These are phyloP conservation scores for Metarhizium sp. DNA, from an alignment of 2,329 filamentous ascomycete genomes.

Conservation along the genomic window DNA sequence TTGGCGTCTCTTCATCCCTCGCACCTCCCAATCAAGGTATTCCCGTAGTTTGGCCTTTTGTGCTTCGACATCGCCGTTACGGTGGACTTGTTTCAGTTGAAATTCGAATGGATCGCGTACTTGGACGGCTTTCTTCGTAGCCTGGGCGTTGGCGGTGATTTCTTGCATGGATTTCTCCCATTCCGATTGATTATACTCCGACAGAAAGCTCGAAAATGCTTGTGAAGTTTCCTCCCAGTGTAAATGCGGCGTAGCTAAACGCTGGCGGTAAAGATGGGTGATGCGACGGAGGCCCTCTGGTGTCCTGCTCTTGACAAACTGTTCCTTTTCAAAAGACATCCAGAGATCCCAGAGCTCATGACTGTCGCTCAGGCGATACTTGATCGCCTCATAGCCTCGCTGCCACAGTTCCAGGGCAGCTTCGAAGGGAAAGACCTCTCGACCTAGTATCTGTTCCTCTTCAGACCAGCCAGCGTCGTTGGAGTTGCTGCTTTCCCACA, in stretches of 20 bases:
- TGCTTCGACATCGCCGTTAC: conserved; percentile 44
- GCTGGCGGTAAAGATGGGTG: conserved; percentile 59
- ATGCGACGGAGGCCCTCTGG: conserved; percentile 53
- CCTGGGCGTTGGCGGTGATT: conserved; percentile 51
- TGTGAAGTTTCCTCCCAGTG: conserved; percentile 69
- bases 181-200: conserved; percentile 57
- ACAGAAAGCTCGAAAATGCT: conserved; percentile 65
- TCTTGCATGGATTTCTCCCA: conserved; percentile 68
- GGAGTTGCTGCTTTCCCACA: conserved; percentile 55
- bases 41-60: conserved; percentile 45
- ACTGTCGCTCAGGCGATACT: conserved; percentile 68
- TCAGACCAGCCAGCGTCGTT: conserved; percentile 46
- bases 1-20: conserved; percentile 42
- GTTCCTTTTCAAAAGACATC: conserved; percentile 60
- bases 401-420: conserved; percentile 60
- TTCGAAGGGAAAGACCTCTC: conserved; percentile 62
- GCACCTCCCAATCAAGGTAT: conserved; percentile 82
- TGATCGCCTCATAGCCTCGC: conserved; percentile 60
- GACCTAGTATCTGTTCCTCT: conserved; percentile 60
- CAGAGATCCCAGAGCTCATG: conserved; percentile 73
- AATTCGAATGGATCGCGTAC: conserved; percentile 61
- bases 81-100: conserved; percentile 49
- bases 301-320: conserved; percentile 48
- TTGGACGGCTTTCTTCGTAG: conserved; percentile 52
- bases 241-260: conserved; percentile 62